Percentiles rank a stretch among this genome's conserved stretches.
Conservation (phyloP, 768 basidiomycete genomes). For the Gyrodon lividus region DNA sequence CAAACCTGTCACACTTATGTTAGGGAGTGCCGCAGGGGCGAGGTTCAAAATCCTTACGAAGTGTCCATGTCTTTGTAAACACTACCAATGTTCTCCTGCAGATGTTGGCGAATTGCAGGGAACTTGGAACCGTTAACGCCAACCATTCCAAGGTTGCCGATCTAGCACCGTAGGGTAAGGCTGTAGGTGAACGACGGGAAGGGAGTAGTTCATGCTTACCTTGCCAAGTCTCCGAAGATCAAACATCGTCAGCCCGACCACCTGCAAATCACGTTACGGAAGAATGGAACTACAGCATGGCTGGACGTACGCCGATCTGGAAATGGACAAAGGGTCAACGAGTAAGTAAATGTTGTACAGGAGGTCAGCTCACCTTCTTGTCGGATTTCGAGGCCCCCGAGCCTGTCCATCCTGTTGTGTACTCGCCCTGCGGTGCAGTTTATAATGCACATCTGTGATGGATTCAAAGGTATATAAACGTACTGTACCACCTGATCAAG, state of each 20-base stretch:
- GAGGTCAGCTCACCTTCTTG: constrained; percentile 66
- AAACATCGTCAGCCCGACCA: constrained; percentile 87
- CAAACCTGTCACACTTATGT: constrained; percentile 50
- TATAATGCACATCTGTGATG: neutral
- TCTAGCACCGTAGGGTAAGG: constrained; percentile 37
- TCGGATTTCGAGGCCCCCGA: constrained; percentile 93
- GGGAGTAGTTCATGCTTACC: constrained; percentile 33
- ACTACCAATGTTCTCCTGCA: constrained; percentile 76
- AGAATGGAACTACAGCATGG: constrained; percentile 4
- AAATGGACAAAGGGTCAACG: constrained; percentile 1
- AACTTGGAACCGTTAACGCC: constrained; percentile 88
- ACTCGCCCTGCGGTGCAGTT: constrained; percentile 59
- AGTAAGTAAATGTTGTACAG: neutral
- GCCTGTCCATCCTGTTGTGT: constrained; percentile 93
- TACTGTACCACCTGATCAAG: constrained; percentile 45
- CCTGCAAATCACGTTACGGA: constrained; percentile 42
- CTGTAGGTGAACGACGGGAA: constrained; percentile 1
- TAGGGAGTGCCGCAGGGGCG: neutral
- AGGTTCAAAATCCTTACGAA: constrained; percentile 46
- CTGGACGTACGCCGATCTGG: constrained; percentile 63
- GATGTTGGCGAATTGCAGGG: constrained; percentile 78
- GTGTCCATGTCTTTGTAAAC: constrained; percentile 89
- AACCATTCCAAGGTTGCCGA: constrained; percentile 79
- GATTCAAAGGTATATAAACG: constrained; percentile 10
- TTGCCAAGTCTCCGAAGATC: constrained; percentile 85